A percentile compares a stretch with the other conserved stretches of the same genome.
phyloP scores from a whole-genome alignment of 441 rosid species.

The Corymbia calophylla region DNA sequence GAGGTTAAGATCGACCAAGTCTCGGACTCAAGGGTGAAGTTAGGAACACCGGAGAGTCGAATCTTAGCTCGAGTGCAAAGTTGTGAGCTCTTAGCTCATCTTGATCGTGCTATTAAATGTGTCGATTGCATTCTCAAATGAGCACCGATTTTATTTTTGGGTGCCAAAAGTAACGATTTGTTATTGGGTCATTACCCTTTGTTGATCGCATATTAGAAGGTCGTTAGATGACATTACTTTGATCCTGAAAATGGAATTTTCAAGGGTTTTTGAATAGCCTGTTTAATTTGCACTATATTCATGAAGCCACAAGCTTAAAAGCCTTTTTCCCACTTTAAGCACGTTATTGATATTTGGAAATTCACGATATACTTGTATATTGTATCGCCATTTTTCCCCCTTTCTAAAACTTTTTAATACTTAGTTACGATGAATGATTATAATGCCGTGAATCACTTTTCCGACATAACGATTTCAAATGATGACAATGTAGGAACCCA shows the following conservation, averaged over 20 bases:
- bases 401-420: background rate
- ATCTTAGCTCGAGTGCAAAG: background rate
- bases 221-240: background rate
- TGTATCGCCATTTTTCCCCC: background rate
- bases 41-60: background rate
- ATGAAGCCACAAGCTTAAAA: rapidly evolving
- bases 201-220: background rate
- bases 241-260: background rate
- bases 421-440: background rate
- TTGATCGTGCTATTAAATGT: rapidly evolving
- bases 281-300: background rate
- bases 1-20: background rate
- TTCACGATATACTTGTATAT: rapidly evolving
- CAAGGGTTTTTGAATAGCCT: background rate
- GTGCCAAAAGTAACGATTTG: rapidly evolving
- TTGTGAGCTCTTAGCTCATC: rapidly evolving
- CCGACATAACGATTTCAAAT: background rate
- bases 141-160: background rate
- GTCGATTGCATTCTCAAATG: background rate
- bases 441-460: background rate
- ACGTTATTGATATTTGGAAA: rapidly evolving
- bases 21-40: background rate
- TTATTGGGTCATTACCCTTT: background rate
- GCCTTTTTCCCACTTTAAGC: background rate
- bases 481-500: background rate